phyloP scores from a whole-genome alignment of 73 alveolate genomes.

The Tetrahymena thermophila region DNA sequence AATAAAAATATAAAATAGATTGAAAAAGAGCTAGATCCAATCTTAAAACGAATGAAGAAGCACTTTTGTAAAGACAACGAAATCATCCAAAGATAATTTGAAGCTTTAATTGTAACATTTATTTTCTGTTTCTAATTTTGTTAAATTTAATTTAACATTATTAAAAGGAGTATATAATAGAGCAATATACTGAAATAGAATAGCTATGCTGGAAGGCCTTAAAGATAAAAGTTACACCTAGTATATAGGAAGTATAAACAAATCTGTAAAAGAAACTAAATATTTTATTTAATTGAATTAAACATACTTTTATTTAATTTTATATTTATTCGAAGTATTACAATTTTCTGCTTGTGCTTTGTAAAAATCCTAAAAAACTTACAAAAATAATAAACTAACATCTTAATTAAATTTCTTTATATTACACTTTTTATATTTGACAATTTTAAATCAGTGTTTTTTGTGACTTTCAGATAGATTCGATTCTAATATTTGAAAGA shows the following conservation, averaged over 20 bases:
- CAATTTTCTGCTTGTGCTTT: no score
- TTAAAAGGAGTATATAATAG: neutral
- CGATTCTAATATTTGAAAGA: no score
- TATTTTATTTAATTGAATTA: neutral
- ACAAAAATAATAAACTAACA: no score
- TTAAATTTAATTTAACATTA: no score
- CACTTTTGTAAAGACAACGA: neutral
- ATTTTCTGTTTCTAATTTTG: no score
- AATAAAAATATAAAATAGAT: neutral
- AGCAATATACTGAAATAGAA: neutral
- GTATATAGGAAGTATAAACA: neutral
- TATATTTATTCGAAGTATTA: neutral
- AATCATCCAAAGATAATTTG: neutral
- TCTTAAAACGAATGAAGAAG: neutral
- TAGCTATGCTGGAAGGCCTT: neutral
- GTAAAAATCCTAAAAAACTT: neutral
- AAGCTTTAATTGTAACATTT: neutral
- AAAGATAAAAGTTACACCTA: neutral
- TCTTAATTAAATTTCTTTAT: no score
- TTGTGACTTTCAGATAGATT: no score
- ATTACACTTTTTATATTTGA: neutral
- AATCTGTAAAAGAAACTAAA: neutral
- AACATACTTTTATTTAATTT: neutral
- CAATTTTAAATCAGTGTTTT: neutral
- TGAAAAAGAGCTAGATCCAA: neutral